Percentiles rank a stretch among this genome's conserved stretches.
Conservation (phyloP, 176 grass and related monocot genomes). For the Triticum dicoccoides region DNA sequence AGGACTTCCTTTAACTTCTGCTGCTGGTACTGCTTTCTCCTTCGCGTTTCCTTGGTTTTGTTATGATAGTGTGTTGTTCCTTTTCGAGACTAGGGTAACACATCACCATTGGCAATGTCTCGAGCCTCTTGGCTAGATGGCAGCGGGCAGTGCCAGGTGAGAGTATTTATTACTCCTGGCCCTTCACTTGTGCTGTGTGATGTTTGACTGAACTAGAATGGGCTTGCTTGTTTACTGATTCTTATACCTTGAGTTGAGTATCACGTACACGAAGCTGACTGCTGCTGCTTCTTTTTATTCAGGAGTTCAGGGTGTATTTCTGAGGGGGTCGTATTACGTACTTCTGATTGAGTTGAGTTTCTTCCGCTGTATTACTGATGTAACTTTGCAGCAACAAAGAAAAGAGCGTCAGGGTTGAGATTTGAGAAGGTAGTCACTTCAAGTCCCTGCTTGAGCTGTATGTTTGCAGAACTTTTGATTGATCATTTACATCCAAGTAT, state of each 20-base stretch:
- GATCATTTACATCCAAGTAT: not conserved
- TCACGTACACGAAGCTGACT: not conserved
- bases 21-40: not conserved
- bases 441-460: not conserved
- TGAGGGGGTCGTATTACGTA: not conserved
- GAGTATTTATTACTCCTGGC: not conserved
- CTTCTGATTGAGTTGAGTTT: not conserved
- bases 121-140: not conserved
- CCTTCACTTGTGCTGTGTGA: not conserved
- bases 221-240: not conserved
- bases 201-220: conserved; percentile 24
- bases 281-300: conserved; percentile 15
- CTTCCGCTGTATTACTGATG: not conserved
- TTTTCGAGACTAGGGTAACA: not conserved
- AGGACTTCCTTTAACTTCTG: too few species aligned
- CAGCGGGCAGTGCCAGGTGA: not conserved
- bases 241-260: conserved; percentile 4
- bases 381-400: not conserved
- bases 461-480: conserved; percentile 2
- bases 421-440: conserved; percentile 25
- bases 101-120: not conserved
- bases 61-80: not conserved
- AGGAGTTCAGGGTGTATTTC: conserved; percentile 23
- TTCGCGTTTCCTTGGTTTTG: not conserved
- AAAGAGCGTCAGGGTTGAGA: not conserved